A percentile compares a stretch with the other conserved stretches of the same genome.
Evolutionary conservation across 306 rosid genomes (phyloP).

Genomic region (Glycyrrhiza uralensis): DNA sequence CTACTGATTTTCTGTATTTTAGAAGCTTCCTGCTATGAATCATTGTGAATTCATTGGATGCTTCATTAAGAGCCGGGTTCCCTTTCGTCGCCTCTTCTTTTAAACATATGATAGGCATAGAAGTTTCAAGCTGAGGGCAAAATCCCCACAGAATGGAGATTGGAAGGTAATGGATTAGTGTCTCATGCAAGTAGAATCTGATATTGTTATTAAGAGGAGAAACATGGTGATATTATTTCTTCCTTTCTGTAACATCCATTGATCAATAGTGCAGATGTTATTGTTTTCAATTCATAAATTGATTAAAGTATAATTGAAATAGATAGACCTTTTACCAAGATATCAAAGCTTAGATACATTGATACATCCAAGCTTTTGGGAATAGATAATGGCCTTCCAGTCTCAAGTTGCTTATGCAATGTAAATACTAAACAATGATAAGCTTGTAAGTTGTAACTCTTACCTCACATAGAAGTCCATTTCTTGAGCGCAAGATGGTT

Average conservation of each 20-base stretch:
- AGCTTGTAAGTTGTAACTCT: background rate
- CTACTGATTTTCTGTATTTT: background rate
- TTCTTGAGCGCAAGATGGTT: constrained; percentile 27
- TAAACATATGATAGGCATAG: constrained; percentile 20
- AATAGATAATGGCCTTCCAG: background rate
- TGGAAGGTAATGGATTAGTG: constrained; percentile 7
- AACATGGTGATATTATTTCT: background rate
- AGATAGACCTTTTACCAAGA: background rate
- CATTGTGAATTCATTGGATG: constrained; percentile 6
- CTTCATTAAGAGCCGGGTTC: constrained; percentile 17
- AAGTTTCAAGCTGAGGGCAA: constrained; percentile 28
- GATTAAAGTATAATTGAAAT: background rate
- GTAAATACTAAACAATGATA: background rate
- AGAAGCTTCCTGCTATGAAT: constrained; percentile 25
- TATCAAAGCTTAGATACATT: background rate
- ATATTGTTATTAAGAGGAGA: background rate
- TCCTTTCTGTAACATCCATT: background rate
- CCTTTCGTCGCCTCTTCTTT: constrained; percentile 32
- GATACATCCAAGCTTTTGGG: background rate
- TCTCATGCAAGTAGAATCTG: background rate
- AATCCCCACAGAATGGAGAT: background rate
- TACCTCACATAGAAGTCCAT: constrained; percentile 38
- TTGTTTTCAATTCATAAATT: background rate
- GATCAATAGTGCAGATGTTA: background rate
- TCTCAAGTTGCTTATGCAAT: background rate